A percentile compares a stretch with the other conserved stretches of the same genome.
Conservation (phyloP, 208 protist genomes). For the Trypanosoma scelopori region DNA sequence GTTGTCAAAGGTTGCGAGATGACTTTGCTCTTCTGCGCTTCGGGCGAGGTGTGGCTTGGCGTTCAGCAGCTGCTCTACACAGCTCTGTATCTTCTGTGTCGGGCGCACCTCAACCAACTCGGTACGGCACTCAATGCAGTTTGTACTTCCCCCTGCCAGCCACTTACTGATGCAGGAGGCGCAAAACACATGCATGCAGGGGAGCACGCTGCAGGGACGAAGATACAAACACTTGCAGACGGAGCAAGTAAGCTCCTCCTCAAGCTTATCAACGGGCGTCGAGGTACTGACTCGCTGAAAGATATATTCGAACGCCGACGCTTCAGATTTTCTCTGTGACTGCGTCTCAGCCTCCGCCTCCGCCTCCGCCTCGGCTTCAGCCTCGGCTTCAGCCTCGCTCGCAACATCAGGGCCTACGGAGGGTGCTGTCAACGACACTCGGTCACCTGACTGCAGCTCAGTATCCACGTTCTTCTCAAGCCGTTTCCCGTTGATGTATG, state of each 20-base stretch:
- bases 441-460: constrained; percentile 57
- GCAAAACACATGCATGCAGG: constrained; percentile 91
- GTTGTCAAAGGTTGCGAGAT: constrained; percentile 46
- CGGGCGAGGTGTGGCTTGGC: constrained; percentile 38
- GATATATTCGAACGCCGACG: constrained; percentile 33
- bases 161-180: constrained; percentile 76
- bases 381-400: background rate
- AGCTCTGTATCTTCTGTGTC: constrained; percentile 76
- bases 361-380: too few species aligned
- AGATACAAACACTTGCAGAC: constrained; percentile 68
- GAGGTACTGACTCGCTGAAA: constrained; percentile 57
- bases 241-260: constrained; percentile 76
- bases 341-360: background rate
- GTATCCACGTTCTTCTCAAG: constrained; percentile 38
- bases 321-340: background rate
- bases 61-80: constrained; percentile 68
- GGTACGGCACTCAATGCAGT: constrained; percentile 73
- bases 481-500: constrained; percentile 69
- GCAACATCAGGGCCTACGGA: too few species aligned
- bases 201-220: constrained; percentile 75
- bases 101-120: constrained; percentile 61
- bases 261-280: constrained; percentile 34
- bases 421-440: constrained; percentile 43
- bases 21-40: constrained; percentile 39
- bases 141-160: constrained; percentile 35